Conservation (phyloP, 257 asterid genomes). For the Ligustrum vulgare region DNA sequence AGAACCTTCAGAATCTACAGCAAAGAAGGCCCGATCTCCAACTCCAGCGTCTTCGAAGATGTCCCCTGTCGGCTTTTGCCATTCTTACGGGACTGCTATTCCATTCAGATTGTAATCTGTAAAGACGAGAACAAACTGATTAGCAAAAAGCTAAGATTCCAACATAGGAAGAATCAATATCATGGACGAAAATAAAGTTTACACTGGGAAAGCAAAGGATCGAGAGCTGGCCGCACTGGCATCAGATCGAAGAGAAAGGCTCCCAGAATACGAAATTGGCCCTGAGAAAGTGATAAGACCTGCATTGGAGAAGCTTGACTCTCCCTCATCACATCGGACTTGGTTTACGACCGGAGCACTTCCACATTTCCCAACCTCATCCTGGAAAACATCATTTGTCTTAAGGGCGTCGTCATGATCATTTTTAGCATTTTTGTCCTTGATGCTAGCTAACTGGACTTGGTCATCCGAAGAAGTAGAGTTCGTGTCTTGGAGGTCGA, state of each 20-base stretch:
- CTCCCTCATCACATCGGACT: slow-evolving; percentile 54
- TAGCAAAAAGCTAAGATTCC: neutral
- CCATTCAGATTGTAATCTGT: slow-evolving; percentile 88
- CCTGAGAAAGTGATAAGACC: slow-evolving; percentile 63
- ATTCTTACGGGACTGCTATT: slow-evolving; percentile 90
- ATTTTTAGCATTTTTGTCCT: slow-evolving; percentile 9
- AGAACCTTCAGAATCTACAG: slow-evolving; percentile 68
- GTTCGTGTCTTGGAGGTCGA: slow-evolving; percentile 17
- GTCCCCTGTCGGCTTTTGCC: slow-evolving; percentile 75
- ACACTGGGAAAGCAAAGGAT: slow-evolving; percentile 98
- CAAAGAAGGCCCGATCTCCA: slow-evolving; percentile 85
- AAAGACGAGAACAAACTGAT: neutral
- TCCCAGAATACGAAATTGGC: slow-evolving; percentile 65
- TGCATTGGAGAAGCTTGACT: slow-evolving; percentile 70
- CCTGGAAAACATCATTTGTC: slow-evolving; percentile 17
- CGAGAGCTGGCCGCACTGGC: slow-evolving; percentile 84
- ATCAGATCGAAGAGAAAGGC: slow-evolving; percentile 82
- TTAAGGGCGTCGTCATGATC: slow-evolving; percentile 22
- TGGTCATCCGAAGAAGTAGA: slow-evolving; percentile 17
- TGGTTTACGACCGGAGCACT: slow-evolving; percentile 30
- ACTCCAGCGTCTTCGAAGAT: slow-evolving; percentile 56
- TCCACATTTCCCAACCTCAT: slow-evolving; percentile 18
- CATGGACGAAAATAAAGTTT: slow-evolving; percentile 9
- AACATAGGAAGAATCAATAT: neutral
- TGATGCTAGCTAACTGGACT: slow-evolving; percentile 16